Conservation (phyloP, 495 filamentous ascomycete species). For the Trichoderma gamsii region DNA sequence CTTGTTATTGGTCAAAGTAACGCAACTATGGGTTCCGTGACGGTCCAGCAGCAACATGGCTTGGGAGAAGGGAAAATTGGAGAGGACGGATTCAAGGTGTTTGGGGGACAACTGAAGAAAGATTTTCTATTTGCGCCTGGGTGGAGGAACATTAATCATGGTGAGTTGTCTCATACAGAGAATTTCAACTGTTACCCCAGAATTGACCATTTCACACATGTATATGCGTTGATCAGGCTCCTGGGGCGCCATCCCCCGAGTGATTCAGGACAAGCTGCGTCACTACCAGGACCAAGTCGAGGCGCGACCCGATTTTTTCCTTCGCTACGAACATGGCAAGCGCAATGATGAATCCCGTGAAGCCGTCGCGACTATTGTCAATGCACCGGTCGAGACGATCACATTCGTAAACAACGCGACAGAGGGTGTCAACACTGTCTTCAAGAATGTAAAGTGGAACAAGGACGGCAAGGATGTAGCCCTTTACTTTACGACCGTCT, state of each 20-base stretch:
- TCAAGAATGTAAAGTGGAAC: conserved; percentile 59
- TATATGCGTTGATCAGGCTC: conserved; percentile 46
- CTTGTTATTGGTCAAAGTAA: too few relatives aligned
- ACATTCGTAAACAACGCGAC: conserved; percentile 83
- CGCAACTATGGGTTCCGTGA: neutral
- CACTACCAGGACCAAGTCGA: conserved; percentile 57
- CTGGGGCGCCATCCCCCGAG: conserved; percentile 66
- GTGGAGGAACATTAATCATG: conserved; percentile 77
- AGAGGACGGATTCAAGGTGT: conserved; percentile 24
- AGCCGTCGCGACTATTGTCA: conserved; percentile 57
- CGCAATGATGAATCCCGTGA: conserved; percentile 58
- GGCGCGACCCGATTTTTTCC: conserved; percentile 62
- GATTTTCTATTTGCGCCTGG: conserved; percentile 65
- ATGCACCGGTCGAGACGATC: conserved; percentile 53
- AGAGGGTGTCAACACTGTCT: conserved; percentile 69
- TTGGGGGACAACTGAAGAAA: conserved; percentile 56
- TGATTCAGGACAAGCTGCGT: conserved; percentile 52
- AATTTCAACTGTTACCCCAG: neutral
- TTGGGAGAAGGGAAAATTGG: neutral
- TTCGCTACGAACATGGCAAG: conserved; percentile 53
- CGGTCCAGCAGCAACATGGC: neutral
- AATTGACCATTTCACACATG: neutral
- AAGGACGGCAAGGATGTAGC: conserved; percentile 52
- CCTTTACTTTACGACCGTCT: conserved; percentile 67
- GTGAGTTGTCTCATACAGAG: conserved; percentile 35